A percentile compares a stretch with the other conserved stretches of the same genome.
These are phyloP conservation scores for Pseudonitzschia multiseries DNA, from an alignment of 108 stramenopile species.

Conservation along the genomic window DNA sequence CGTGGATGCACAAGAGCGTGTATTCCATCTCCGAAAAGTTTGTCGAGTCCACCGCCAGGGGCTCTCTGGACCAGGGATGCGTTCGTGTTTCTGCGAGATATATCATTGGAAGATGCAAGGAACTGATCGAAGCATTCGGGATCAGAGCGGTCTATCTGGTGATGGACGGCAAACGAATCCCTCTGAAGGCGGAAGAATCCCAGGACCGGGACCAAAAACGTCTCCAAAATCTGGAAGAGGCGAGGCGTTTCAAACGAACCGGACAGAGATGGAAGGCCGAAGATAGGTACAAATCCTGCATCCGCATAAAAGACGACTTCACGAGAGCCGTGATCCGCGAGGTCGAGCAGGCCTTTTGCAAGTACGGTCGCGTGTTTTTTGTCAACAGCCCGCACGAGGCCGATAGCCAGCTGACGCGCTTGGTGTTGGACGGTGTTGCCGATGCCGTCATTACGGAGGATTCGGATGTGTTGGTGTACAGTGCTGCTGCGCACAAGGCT, in stretches of 20 bases:
- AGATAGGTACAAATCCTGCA: slow-evolving; percentile 71
- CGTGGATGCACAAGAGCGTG: slow-evolving; percentile 85
- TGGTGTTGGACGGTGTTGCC: slow-evolving; percentile 72
- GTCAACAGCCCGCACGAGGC: slow-evolving; percentile 96
- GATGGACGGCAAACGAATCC: slow-evolving; percentile 83
- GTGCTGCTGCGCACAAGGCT: slow-evolving; percentile 48
- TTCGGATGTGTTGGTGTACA: slow-evolving; percentile 83
- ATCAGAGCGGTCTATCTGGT: slow-evolving; percentile 66
- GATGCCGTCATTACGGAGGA: slow-evolving; percentile 93
- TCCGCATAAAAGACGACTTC: slow-evolving; percentile 62
- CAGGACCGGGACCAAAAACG: slow-evolving; percentile 62
- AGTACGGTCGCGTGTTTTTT: slow-evolving; percentile 45
- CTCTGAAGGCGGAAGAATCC: slow-evolving; percentile 75
- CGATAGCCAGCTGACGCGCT: slow-evolving; percentile 92
- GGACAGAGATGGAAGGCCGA: slow-evolving; percentile 57
- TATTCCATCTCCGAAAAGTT: slow-evolving; percentile 77
- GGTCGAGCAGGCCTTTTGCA: slow-evolving; percentile 16
- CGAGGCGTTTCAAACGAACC: slow-evolving; percentile 37
- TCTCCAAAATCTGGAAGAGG: slow-evolving; percentile 60
- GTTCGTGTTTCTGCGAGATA: slow-evolving; percentile 55
- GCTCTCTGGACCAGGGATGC: slow-evolving; percentile 45
- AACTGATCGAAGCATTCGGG: slow-evolving; percentile 48
- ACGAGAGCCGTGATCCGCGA: slow-evolving; percentile 52
- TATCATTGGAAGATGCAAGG: slow-evolving; percentile 63
- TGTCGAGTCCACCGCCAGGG: slow-evolving; percentile 60